Percentiles rank a stretch among this genome's conserved stretches.
phyloP scores from a whole-genome alignment of 208 protist genomes.

The Acanthamoeba sp. region DNA sequence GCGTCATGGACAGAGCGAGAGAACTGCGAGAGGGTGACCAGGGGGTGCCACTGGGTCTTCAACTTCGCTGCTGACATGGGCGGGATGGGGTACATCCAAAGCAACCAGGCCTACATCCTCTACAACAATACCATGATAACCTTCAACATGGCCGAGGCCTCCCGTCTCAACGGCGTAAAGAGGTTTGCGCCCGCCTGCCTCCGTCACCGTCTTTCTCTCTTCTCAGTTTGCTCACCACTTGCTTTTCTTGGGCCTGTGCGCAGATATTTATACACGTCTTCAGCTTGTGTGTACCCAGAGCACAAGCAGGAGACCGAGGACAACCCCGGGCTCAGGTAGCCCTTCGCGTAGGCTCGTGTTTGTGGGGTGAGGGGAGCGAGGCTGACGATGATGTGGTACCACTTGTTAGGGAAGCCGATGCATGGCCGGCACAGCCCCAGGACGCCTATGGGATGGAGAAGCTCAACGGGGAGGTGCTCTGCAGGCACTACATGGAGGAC shows the following conservation, averaged over 20 bases:
- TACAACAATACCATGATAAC: slow-evolving; percentile 94
- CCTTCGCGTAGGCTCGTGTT: not conserved
- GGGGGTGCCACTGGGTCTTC: slow-evolving; percentile 90
- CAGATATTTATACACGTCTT: slow-evolving; percentile 89
- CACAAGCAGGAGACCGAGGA: slow-evolving; percentile 85
- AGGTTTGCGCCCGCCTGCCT: not conserved
- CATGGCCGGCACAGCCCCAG: slow-evolving; percentile 92
- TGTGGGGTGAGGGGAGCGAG: slow-evolving; percentile 21
- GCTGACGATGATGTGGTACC: slow-evolving; percentile 75
- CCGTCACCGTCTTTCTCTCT: not conserved
- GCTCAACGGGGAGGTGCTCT: slow-evolving; percentile 90
- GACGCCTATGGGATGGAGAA: slow-evolving; percentile 91
- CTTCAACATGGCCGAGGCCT: slow-evolving; percentile 91
- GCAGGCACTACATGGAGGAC: slow-evolving; percentile 73
- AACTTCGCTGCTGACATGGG: slow-evolving; percentile 94
- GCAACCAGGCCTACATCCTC: slow-evolving; percentile 91
- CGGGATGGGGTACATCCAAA: slow-evolving; percentile 93
- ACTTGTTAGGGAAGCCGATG: slow-evolving; percentile 89
- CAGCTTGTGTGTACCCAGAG: slow-evolving; percentile 93
- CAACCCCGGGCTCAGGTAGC: slow-evolving; percentile 22
- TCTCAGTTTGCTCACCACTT: not conserved
- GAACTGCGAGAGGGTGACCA: slow-evolving; percentile 85
- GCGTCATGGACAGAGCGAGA: not conserved
- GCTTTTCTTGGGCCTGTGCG: not conserved
- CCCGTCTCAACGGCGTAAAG: slow-evolving; percentile 84